Conservation (phyloP, 1,284 basidiomycete species). For the Chondrostereum purpureum region DNA sequence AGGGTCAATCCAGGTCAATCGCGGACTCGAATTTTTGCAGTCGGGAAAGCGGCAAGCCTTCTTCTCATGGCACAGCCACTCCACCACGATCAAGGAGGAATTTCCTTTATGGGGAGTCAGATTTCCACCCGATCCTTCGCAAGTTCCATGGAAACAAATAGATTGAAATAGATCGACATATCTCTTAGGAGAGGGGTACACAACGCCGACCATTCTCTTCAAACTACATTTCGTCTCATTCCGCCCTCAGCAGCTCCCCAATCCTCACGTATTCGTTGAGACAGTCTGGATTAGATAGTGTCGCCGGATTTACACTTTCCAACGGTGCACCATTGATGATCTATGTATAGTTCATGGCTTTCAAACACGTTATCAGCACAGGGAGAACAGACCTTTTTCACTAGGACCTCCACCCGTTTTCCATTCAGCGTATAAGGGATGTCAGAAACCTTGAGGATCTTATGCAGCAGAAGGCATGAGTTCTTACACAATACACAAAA, state of each 20-base stretch:
- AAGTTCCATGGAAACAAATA: too few relatives aligned
- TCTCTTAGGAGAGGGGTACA: too few relatives aligned
- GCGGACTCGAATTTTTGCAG: too few relatives aligned
- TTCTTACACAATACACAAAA: conserved; percentile 8
- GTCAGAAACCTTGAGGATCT: conserved; percentile 67
- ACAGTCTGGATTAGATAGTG: conserved; percentile 72
- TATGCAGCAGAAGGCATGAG: conserved; percentile 17
- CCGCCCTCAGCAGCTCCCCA: conserved; percentile 40
- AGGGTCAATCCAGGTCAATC: too few relatives aligned
- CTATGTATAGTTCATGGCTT: conserved; percentile 28
- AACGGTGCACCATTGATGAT: conserved; percentile 78
- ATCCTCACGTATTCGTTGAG: conserved; percentile 58
- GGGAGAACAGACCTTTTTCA: conserved; percentile 58
- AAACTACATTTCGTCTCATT: too few relatives aligned
- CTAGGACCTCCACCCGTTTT: conserved; percentile 80
- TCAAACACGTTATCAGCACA: conserved; percentile 12
- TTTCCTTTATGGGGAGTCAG: too few relatives aligned
- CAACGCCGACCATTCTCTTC: too few relatives aligned
- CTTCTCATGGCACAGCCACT: too few relatives aligned
- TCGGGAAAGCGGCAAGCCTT: too few relatives aligned
- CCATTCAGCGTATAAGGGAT: conserved; percentile 84
- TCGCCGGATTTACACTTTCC: conserved; percentile 68
- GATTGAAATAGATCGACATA: too few relatives aligned
- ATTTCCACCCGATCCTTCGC: too few relatives aligned
- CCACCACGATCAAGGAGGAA: too few relatives aligned